Conservation (phyloP, 2,329 filamentous ascomycete genomes). For the Magnaporthiopsis poae region DNA sequence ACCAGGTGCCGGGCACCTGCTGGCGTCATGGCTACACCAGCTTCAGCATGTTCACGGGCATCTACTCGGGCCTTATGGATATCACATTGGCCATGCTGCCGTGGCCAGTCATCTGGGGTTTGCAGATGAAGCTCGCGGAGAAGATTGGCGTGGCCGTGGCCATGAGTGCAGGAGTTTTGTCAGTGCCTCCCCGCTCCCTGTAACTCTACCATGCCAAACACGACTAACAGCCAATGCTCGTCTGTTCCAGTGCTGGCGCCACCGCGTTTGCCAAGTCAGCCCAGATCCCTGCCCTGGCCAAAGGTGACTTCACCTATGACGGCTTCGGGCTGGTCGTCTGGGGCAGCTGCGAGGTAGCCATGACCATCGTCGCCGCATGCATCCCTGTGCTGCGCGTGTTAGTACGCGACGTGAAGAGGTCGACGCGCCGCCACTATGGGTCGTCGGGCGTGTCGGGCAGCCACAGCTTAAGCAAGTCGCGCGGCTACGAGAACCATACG, state of each 20-base stretch:
- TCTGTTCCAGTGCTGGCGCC: conserved; percentile 15
- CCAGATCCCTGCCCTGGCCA: conserved; percentile 11
- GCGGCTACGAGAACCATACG: neutral
- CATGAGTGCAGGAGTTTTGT: conserved; percentile 24
- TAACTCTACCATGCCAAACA: no score
- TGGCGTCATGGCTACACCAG: conserved; percentile 16
- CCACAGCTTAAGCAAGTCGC: neutral
- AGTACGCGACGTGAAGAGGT: conserved; percentile 10
- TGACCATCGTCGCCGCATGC: conserved; percentile 26
- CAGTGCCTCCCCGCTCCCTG: conserved; percentile 1
- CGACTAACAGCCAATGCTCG: neutral
- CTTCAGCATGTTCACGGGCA: conserved; percentile 17
- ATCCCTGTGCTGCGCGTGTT: conserved; percentile 23
- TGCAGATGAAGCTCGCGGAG: conserved; percentile 21
- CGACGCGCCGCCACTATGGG: conserved; percentile 2
- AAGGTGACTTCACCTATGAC: conserved; percentile 12
- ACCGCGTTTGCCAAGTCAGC: conserved; percentile 19
- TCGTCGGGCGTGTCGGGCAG: neutral
- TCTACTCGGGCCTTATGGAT: conserved; percentile 19
- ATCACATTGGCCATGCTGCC: conserved; percentile 20
- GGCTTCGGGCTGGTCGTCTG: conserved; percentile 18
- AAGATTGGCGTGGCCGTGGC: conserved; percentile 21
- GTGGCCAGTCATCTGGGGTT: conserved; percentile 20
- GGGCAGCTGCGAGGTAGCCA: conserved; percentile 23
- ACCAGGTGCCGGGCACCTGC: conserved; percentile 7